These are phyloP conservation scores for Colletotrichum caudatum DNA, from an alignment of 2,329 filamentous ascomycete genomes.

Conservation along the genomic window DNA sequence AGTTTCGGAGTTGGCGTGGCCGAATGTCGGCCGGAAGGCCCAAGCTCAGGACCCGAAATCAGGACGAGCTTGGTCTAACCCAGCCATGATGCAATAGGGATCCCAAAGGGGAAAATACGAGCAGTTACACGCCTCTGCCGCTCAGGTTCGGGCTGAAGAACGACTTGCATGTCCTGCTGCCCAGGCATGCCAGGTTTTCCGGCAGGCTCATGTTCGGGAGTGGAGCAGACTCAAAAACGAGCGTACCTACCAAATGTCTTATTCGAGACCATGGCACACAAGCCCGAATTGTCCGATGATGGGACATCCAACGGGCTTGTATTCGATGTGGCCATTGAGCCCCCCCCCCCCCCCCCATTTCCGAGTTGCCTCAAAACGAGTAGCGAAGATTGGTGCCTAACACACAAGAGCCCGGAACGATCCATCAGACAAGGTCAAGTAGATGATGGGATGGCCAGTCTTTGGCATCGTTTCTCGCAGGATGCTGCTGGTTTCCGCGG, in stretches of 20 bases:
- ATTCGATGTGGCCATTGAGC: background rate
- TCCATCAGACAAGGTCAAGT: background rate
- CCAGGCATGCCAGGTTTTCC: no score
- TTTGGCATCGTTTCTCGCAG: no score
- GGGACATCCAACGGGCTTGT: background rate
- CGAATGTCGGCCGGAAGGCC: conserved; percentile 34
- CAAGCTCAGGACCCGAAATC: conserved; percentile 25
- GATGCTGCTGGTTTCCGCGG: background rate
- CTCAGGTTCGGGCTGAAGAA: background rate
- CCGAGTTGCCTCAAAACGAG: background rate
- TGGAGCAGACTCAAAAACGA: background rate
- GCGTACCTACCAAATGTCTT: background rate
- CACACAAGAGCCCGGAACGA: background rate
- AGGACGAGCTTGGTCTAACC: conserved; percentile 12
- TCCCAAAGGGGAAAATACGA: background rate
- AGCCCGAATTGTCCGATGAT: background rate
- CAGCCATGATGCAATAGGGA: conserved; percentile 11
- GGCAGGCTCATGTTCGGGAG: background rate
- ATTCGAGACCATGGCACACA: background rate
- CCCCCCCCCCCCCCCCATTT: no score
- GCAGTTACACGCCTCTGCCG: background rate
- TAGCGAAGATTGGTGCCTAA: background rate
- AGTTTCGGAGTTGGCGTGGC: conserved; percentile 38
- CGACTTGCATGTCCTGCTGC: no score
- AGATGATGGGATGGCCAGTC: background rate